Base-by-base conservation (phyloP, 2,329 filamentous ascomycete genomes). In the Elsinoe ampelina region DNA sequence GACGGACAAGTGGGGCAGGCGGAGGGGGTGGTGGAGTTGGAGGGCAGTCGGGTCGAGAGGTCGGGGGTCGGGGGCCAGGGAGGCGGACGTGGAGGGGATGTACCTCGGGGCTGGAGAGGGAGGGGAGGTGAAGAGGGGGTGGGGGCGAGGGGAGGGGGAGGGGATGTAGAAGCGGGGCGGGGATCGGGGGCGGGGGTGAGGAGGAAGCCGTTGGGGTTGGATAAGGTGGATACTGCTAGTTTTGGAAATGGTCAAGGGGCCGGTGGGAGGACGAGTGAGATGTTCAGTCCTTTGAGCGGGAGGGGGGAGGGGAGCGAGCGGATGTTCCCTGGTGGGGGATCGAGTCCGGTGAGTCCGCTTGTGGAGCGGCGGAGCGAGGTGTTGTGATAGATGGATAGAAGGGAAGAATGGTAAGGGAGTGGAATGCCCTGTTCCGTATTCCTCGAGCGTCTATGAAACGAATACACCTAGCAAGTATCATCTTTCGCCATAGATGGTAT, bases 381-480 rank as follows among this genome's bases (percentile, higher is more conserved):
- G 12, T 17, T 3, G 10, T 26, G n/a, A 48, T 39, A 19, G 10
- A 26, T 11, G 11, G 20, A 2, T 8, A 19, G 15, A 17, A 26
- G 11, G 4, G 5, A n/a, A 4, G 12, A 39, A 34, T 22, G 11
- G n/a, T n/a, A n/a, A n/a, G n/a, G n/a, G 19, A 50, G 12, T 13
- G 13, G 19, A 36, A 38, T 38, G 34, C 48, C 39, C 48, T 20
- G 48, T 52, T 52, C 48, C 48, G 48, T 52, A 26, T 38, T 52
- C 48, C 48, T 52, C 30, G 48, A 52, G 48, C 48, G 6, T 39
- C 47, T 51, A 51, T 39, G 38, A 15, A 26, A 38, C 1, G 38
- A 26, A 20, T 19, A 19, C 30, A 13, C 26, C 48, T 52, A n/a
- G 48, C 35, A n/a, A 7, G 26, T 30, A 30, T 30, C 26, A 30